Evolutionary conservation across 176 grass and related monocot species (phyloP), one percentile per base, ranked within the genome.

Genomic region (Zea luxurians): DNA sequence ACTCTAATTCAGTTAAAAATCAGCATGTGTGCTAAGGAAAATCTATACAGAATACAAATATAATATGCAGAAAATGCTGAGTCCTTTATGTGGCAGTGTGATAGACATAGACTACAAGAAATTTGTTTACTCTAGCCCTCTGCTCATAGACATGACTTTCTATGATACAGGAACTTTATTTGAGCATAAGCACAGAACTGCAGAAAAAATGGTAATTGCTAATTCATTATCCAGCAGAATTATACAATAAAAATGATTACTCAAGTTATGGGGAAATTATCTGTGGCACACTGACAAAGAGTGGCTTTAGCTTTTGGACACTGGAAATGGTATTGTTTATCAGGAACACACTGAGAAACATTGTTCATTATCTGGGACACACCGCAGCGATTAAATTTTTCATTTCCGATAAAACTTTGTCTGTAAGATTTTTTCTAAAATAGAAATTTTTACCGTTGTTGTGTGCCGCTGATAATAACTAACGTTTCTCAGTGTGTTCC

Each of bases 1-100:
- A 84, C 60, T 10, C 6, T 3, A 44, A 8, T 57, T 89, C 43
- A 61, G 82, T 61, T 2, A 61, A 71, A 71, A 85, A 43, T 67
- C 16, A 64, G 43, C 12, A 78, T 48, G 8, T 2, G 4, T n/a
- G 37, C 15, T 16, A 48, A 40, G 73, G 34, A 54, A 70, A 79
- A 50, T 10, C 4, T 18, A 68, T 76, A 34, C 44, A 68, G 20
- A 57, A 80, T 68, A 55, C 3, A 70, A 83, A 9, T 59, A 80
- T 46, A 83, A 52, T 70, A 8, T 37, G 46, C 34, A 86, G 53
- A 86, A 62, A 79, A 69, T 36, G 10, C n/a, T 2, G 47, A 34
- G 47, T 37, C 9, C 9, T 59, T 59, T 53, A 7, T 55, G 70
- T 18, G 13, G 54, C 65, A 55, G 6, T 83, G 62, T 54, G 53